Base-by-base conservation (phyloP, 2,329 filamentous ascomycete species). In the Alternaria arborescens region DNA sequence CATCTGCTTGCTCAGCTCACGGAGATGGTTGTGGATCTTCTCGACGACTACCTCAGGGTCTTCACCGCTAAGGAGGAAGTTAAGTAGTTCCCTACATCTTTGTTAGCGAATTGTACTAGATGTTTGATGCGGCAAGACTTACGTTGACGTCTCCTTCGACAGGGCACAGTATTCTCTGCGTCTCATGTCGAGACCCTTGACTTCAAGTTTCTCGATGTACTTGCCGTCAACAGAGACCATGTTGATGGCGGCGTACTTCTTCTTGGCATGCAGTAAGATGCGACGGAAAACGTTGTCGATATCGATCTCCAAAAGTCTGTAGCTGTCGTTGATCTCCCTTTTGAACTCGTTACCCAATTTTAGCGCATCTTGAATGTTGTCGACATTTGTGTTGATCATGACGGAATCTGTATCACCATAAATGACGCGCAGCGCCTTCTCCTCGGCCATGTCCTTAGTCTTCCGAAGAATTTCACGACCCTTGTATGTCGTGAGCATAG, bases 381-480 rank as follows among this genome's bases (percentile, higher is more conserved):
- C 92, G 56, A 95, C 93, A 74, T 98, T 98, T 65, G 95, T 97
- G 75, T 99, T 99, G 83, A 99, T 98, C 95, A 99, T 99, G 81
- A 99, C 95, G 8, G 95, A 99, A 80, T 99, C 95, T 12, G 95
- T 99, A 80, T 99, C 95, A 82, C 95, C 95, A 72, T 99, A 99
- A 65, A 99, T 98, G 77, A 99, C 95, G 73, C 95, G 91, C 30
- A 99, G 86, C 61, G 93, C 90, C 69, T 91, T 94, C 72, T 88
- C 92, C 80, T 99, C 95, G 10, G 95, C 95, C 63, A 99, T 87
- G 55, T 97, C 94, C 79, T 98, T 99, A 58, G 95, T 99, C 76
- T 92, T 96, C 66, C 92, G 88, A 60, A 99, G 84, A 87, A 99
- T 98, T 82, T 99, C 95, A 83, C 95, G 93, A 59, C 95, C 95